Conservation (phyloP, 2,329 filamentous ascomycete genomes). For the Thielaviopsis euricoi region DNA sequence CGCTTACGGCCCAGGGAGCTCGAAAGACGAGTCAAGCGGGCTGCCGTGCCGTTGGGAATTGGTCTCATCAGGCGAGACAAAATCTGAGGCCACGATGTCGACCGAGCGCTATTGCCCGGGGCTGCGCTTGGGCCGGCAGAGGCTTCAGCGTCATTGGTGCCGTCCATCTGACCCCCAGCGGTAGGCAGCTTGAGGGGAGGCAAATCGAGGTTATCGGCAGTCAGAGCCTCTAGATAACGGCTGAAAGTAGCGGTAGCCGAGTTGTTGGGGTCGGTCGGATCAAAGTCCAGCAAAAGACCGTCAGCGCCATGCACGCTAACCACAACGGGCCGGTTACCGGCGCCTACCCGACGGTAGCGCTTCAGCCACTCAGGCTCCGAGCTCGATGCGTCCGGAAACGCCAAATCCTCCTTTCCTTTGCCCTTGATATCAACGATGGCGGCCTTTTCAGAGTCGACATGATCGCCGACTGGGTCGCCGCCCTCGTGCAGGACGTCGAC, state of each 20-base stretch:
- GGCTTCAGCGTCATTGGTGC: background rate
- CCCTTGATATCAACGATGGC: background rate
- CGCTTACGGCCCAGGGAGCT: background rate
- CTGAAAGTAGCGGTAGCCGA: background rate
- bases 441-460: background rate
- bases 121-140: background rate
- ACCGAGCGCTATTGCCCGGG: background rate
- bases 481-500: background rate
- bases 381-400: background rate
- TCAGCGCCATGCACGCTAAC: slow-evolving; percentile 2
- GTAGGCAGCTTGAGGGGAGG: background rate
- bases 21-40: background rate
- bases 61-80: slow-evolving; percentile 4
- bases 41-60: background rate
- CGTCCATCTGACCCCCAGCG: background rate
- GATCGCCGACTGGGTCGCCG: background rate
- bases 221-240: slow-evolving; percentile 2
- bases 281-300: slow-evolving; percentile 2
- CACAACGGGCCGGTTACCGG: background rate
- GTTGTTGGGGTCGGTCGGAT: slow-evolving; percentile 1
- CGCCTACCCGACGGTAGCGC: slow-evolving; percentile 1
- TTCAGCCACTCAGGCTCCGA: slow-evolving; percentile 5
- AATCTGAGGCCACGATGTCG: slow-evolving; percentile 1
- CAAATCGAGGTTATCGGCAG: slow-evolving; percentile 1
- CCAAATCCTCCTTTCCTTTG: background rate